Percentiles rank a stretch among this genome's conserved stretches.
Conservation (phyloP, 2,329 filamentous ascomycete genomes). For the Cordyceps javanica region DNA sequence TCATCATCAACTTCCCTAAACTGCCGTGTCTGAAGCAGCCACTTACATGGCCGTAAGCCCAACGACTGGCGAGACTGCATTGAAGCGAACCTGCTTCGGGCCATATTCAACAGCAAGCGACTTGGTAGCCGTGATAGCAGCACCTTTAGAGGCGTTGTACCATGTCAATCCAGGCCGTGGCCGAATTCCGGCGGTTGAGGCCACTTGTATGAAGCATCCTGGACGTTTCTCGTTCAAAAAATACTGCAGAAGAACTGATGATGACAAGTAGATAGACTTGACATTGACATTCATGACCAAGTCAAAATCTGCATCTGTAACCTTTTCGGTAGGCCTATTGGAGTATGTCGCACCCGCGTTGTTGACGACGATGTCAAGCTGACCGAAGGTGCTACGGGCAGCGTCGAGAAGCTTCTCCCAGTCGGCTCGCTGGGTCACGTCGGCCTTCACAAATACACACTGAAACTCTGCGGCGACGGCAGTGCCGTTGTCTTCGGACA, state of each 20-base stretch:
- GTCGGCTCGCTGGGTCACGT: conserved; percentile 47
- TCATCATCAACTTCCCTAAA: not conserved
- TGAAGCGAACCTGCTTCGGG: conserved; percentile 65
- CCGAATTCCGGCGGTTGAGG: conserved; percentile 54
- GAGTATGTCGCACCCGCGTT: conserved; percentile 54
- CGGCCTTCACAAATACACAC: conserved; percentile 35
- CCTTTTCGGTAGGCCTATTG: conserved; percentile 57
- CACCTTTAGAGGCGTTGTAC: conserved; percentile 66
- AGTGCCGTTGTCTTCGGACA: conserved; percentile 47
- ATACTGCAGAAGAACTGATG: conserved; percentile 53
- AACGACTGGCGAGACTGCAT: conserved; percentile 63
- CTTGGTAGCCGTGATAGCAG: conserved; percentile 54
- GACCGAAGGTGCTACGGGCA: conserved; percentile 40
- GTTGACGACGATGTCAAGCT: conserved; percentile 54
- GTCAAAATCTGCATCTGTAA: conserved; percentile 62
- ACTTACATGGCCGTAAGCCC: conserved; percentile 56
- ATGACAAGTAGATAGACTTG: conserved; percentile 57
- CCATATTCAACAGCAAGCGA: conserved; percentile 66
- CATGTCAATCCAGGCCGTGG: conserved; percentile 59
- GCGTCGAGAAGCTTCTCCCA: conserved; percentile 46
- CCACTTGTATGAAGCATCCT: conserved; percentile 59
- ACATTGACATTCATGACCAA: conserved; percentile 63
- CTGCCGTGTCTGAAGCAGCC: not conserved
- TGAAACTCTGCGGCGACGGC: conserved; percentile 40
- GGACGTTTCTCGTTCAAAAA: conserved; percentile 51